phyloP scores from a whole-genome alignment of 2,329 filamentous ascomycete genomes.

The Orbilia brochopaga region DNA sequence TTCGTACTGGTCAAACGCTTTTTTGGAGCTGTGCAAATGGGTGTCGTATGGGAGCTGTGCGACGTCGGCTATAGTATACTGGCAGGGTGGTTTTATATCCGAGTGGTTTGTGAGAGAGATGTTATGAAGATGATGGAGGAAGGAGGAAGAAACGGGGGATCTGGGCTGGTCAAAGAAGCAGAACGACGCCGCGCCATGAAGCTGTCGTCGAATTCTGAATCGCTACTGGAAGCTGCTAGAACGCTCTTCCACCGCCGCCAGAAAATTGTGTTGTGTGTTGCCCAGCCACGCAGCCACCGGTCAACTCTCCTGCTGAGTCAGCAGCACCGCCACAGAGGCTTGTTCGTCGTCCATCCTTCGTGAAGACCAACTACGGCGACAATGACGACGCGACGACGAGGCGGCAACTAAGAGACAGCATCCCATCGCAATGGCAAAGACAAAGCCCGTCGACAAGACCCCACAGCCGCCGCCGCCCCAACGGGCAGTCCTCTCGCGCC shows the following conservation, averaged over 20 bases:
- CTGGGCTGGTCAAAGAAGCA: not conserved
- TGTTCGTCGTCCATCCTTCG: too few species aligned
- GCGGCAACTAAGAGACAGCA: too few species aligned
- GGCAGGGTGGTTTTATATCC: slow-evolving; percentile 6
- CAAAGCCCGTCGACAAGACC: not conserved
- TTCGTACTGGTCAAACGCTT: not conserved
- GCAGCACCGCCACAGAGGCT: not conserved
- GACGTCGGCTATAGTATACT: not conserved
- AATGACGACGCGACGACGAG: not conserved
- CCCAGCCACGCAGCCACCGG: not conserved
- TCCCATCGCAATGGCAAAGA: slow-evolving; percentile 14
- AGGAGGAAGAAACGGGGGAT: slow-evolving; percentile 4
- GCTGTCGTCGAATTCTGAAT: slow-evolving; percentile 2
- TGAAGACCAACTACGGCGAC: not conserved
- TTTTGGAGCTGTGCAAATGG: not conserved
- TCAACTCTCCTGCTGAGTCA: not conserved
- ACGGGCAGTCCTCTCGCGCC: slow-evolving; percentile 32
- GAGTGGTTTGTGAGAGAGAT: slow-evolving; percentile 4
- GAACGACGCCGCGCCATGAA: not conserved
- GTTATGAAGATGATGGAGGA: slow-evolving; percentile 2
- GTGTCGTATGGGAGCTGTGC: not conserved
- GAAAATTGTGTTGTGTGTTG: slow-evolving; percentile 28
- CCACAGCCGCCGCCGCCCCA: slow-evolving; percentile 23
- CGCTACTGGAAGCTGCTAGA: slow-evolving; percentile 45
- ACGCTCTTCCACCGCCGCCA: not conserved